phyloP scores from a whole-genome alignment of 345 rosid genomes.

The Litchi chinensis region DNA sequence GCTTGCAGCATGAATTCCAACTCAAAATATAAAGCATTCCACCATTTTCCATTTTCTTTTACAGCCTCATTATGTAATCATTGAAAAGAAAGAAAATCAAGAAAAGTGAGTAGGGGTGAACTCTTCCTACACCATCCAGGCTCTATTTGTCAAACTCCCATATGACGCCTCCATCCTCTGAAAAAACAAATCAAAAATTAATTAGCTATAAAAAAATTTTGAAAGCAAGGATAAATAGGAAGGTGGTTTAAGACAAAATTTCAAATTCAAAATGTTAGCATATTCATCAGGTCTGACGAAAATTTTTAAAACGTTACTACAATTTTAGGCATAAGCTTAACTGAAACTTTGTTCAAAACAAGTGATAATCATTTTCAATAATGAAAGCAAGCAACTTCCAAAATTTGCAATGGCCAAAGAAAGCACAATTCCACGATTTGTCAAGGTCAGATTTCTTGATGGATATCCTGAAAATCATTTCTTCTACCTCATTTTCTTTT shows the following conservation, averaged over 20 bases:
- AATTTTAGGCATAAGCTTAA: neutral
- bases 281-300: neutral
- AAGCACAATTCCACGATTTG: neutral
- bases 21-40: neutral
- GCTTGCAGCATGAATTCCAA: neutral
- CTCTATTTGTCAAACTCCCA: constrained; percentile 63
- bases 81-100: neutral
- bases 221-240: neutral
- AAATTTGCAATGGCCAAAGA: neutral
- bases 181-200: constrained; percentile 20
- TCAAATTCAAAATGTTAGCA: neutral
- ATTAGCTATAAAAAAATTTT: constrained; percentile 1
- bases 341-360: neutral
- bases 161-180: constrained; percentile 64
- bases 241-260: neutral
- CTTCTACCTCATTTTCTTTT: neutral
- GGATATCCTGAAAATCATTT: neutral
- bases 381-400: neutral
- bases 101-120: neutral
- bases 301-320: neutral
- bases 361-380: constrained; percentile 8
- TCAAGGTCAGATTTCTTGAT: neutral
- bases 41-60: neutral
- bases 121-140: neutral
- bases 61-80: neutral